Evolutionary conservation across 306 rosid genomes (phyloP), one percentile per base, ranked within the genome.

Genomic region (Gynostemma pentaphyllum): DNA sequence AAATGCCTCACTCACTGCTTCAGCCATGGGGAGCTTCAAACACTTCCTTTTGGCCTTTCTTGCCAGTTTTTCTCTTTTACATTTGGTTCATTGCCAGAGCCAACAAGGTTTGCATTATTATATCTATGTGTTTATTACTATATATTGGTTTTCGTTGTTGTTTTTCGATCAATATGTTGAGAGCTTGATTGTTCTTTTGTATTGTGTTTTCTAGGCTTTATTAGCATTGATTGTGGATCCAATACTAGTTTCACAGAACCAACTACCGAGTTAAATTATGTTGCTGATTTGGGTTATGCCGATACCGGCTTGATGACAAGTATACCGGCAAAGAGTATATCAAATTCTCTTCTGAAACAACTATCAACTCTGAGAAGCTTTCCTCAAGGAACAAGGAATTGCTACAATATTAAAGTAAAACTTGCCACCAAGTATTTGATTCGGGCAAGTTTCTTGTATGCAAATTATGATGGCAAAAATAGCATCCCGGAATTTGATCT

Each of bases 31-130:
- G 3, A 37, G 14, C 3, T 45, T 46, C 54, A 27, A 64, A 2
- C 24, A 2, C 48, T 10, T 15, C 62, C 62, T 74, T 34, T 28
- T 61, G 47, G 19, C 21, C 18, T 45, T 70, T 5, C 26, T 64
- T 9, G 30, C 27, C 5, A 15, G 14, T 47, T 65, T 74, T 19
- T 10, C 37, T 77, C 32, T 66, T 30, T 41, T 45, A 0, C 11
- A 55, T 55, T 48, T 45, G 51, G 48, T 78, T 59, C 79, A 49
- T 75, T 70, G 67, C 56, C 81, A 75, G 54, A 67, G 47, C 36
- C 83, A 60, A 22, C 29, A 60, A 2, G 65, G 65, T 60, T 0
- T 13, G 64, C 21, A 18, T 18, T 21, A 11, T 18, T 0, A 44
- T 14, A 21, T 22, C 29, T 7, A 3, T 7, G n/a, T 32, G 37